Evolutionary conservation across 805 yeast species (phyloP).

Genomic region (Tetrapisispora iriomotensis): DNA sequence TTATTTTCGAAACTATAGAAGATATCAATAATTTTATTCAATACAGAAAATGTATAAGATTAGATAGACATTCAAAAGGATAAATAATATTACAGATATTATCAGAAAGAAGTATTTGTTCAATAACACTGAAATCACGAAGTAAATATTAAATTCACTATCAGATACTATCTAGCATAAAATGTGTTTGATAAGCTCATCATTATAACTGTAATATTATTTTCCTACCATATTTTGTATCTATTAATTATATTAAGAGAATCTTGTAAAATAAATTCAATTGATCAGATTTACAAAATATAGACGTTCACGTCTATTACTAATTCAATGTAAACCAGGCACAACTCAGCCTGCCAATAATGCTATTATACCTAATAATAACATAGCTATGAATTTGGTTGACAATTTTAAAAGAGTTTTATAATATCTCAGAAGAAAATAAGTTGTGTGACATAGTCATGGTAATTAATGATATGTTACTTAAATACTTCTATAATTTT

Average conservation of each 20-base stretch:
- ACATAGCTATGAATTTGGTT: too few relatives aligned
- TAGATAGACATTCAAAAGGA: too few relatives aligned
- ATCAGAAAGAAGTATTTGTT: slow-evolving; percentile 19
- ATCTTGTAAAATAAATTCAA: background rate
- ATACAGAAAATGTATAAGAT: too few relatives aligned
- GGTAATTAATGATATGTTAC: too few relatives aligned
- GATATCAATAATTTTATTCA: too few relatives aligned
- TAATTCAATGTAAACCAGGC: background rate
- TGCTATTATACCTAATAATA: background rate
- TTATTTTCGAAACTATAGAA: too few relatives aligned
- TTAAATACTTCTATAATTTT: too few relatives aligned
- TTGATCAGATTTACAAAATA: background rate
- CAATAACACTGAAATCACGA: slow-evolving; percentile 25
- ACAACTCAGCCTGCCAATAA: background rate
- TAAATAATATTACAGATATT: background rate
- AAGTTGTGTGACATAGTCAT: too few relatives aligned
- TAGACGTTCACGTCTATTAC: slow-evolving; percentile 2
- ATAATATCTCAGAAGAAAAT: too few relatives aligned
- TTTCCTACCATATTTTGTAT: background rate
- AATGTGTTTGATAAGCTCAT: slow-evolving; percentile 26
- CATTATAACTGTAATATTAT: slow-evolving; percentile 10
- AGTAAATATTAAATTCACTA: slow-evolving; percentile 9
- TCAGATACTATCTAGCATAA: slow-evolving; percentile 32
- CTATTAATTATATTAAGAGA: background rate
- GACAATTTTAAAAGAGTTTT: too few relatives aligned